These are phyloP conservation scores for Claviceps pusilla DNA, from an alignment of 2,329 filamentous ascomycete species.

Conservation along the genomic window DNA sequence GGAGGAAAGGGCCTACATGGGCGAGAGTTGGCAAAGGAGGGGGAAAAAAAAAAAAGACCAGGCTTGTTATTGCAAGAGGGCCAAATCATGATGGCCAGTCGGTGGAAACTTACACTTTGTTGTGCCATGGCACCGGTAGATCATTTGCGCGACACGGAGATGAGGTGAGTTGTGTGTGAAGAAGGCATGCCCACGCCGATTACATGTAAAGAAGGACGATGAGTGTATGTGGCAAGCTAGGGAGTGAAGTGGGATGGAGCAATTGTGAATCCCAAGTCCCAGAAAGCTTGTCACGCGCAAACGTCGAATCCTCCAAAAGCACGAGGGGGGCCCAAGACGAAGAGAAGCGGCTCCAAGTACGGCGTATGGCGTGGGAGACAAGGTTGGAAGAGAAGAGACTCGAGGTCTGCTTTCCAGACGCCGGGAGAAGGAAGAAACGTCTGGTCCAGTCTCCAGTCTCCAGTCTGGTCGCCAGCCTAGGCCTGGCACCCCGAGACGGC, in stretches of 20 bases:
- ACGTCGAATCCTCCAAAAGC: neutral
- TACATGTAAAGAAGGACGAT: conserved; percentile 6
- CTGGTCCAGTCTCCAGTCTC: too few relatives aligned
- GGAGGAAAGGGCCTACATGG: too few relatives aligned
- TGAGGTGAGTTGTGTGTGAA: conserved; percentile 15
- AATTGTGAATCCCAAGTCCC: neutral
- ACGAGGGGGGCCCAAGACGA: conserved; percentile 9
- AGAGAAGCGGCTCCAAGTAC: conserved; percentile 13
- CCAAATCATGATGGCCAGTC: neutral
- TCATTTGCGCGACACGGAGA: conserved; percentile 21
- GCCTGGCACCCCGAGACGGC: conserved; percentile 15
- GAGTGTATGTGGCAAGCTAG: conserved; percentile 1
- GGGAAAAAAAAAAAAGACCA: conserved; percentile 1
- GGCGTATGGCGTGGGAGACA: conserved; percentile 16
- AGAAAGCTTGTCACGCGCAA: neutral
- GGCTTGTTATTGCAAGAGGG: too few relatives aligned
- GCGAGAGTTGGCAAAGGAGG: neutral
- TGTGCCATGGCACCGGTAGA: conserved; percentile 24
- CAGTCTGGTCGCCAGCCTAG: too few relatives aligned
- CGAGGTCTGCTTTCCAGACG: conserved; percentile 19
- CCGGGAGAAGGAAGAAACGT: conserved; percentile 25
- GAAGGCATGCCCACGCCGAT: conserved; percentile 14
- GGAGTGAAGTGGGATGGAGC: neutral
- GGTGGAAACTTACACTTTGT: conserved; percentile 21
- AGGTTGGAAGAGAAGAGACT: conserved; percentile 18